Base-by-base conservation (phyloP, 2,329 filamentous ascomycete genomes). In the Fusarium papillatum region DNA sequence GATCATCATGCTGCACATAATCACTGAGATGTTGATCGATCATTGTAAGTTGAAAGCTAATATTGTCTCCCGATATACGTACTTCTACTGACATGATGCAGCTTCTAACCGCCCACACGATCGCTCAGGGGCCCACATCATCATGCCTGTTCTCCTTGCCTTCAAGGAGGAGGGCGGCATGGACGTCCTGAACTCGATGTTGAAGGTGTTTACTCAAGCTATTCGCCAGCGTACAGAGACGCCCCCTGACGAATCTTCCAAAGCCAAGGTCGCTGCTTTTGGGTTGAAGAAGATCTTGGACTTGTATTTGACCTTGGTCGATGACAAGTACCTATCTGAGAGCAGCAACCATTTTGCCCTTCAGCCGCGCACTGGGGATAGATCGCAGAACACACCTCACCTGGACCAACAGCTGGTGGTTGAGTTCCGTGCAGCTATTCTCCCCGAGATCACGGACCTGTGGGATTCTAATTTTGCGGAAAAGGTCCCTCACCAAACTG, bases 391-490 rank as follows among this genome's bases (percentile, higher is more conserved):
- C 16, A 85, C 85, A 29, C 78, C 82, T 4, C 84, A 85, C 26
- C 81, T 87, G 13, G 89, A 92, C 17, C 88, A 91, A 2, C 96
- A 98, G 79, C 94, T 98, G 67, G 87, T 98, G 17, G 92, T 98
- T 8, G 96, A 98, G 82, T 85, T 98, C 50, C 93, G 97, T 50
- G 92, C 94, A 84, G 91, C 93, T 31, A 91, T 98, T 31, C 86
- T 98, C 17, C 95, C 95, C 1, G 91, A 93, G 57, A 90, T 97
- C 48, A 90, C 90, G 68, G 90, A 93, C 59, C 90, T 98, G 34
- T 99, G 97, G 97, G 92, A 95, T 76, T 97, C 95, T 1, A 88
- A 92, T 31, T 91, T 98, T 60, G 91, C 97, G 22, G 95, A 98
- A 78, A 96, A 95, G 79, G 91, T 95, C 1, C 92, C 94, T 5